Conservation (phyloP, 768 basidiomycete species). For the Panaeolus cyanescens region DNA sequence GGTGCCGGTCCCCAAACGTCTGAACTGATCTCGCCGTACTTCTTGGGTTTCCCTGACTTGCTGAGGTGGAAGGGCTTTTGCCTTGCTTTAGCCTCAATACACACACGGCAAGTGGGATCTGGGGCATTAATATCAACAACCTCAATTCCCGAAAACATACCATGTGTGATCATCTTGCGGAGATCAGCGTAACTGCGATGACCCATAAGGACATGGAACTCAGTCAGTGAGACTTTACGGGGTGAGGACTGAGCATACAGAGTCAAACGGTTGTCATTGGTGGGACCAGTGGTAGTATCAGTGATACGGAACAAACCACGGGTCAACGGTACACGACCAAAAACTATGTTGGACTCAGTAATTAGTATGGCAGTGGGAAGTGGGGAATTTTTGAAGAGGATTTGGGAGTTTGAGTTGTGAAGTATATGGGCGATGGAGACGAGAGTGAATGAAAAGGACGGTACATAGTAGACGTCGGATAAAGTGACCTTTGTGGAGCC, state of each 20-base stretch:
- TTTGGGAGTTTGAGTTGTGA: no score
- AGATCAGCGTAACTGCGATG: conserved; percentile 32
- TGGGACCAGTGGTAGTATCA: background rate
- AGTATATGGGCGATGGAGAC: no score
- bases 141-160: conserved; percentile 29
- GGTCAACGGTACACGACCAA: conserved; percentile 21
- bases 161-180: conserved; percentile 24
- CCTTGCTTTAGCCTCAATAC: background rate
- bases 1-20: conserved; percentile 47
- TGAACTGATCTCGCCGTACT: conserved; percentile 33
- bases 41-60: background rate
- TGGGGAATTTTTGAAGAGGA: no score
- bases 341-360: no score
- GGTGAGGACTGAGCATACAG: conserved; percentile 2
- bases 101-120: background rate
- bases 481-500: background rate
- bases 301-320: conserved; percentile 27
- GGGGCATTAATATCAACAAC: conserved; percentile 12
- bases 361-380: no score
- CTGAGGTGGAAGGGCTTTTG: background rate
- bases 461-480: conserved; percentile 1
- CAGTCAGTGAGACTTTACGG: conserved; percentile 21
- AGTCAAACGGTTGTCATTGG: background rate
- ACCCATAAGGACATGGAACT: conserved; percentile 34
- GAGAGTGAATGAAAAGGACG: conserved; percentile 1